Evolutionary conservation across 1,284 basidiomycete species (phyloP), one percentile per base, ranked within the genome.

Genomic region (Cystobasidium pallidum): DNA sequence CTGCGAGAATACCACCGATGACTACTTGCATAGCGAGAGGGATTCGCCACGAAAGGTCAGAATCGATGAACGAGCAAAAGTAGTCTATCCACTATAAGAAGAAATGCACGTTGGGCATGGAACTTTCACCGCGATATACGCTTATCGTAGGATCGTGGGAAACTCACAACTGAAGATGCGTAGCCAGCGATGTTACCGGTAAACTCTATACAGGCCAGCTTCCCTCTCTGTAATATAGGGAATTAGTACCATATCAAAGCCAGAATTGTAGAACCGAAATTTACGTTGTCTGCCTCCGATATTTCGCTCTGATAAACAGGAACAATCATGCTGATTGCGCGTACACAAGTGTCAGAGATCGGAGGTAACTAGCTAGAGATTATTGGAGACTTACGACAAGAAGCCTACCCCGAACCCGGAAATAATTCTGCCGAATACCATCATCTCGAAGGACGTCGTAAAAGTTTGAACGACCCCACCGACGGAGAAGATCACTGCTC

Each of bases 11-110:
- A 11, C 84, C 78, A 19, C 95, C 95, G 73, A 97, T 96, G 57
- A 96, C 80, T 77, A 77, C 78, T 74, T 83, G 82, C 43, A 83
- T 73, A 21, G 77, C 77, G 59, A 83, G 79, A 0, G 83, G 83
- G 28, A 82, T 61, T 11, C 82, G 79, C 82, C 82, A 82, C 11
- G 80, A 80, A 39, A 81, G 73, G 75, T 83, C 78, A 39, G 79
- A 80, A 4, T 77, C 59, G 61, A 82, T 86, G 83, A 86, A 98
- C 6, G 92, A 94, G 80, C 90, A 91, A 76, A 91, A 91, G 81
- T 98, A 99, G 81, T 95, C 95, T 73, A 90, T 88, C 94, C 94
- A 97, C 90, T 93, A n/a, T n/a, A n/a, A n/a, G n/a, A n/a, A n/a
- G n/a, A n/a, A n/a, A n/a, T n/a, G n/a, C n/a, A n/a, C n/a, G n/a